phyloP scores from a whole-genome alignment of 371 early-diverging fungal species.

The Funneliformis caledonium region DNA sequence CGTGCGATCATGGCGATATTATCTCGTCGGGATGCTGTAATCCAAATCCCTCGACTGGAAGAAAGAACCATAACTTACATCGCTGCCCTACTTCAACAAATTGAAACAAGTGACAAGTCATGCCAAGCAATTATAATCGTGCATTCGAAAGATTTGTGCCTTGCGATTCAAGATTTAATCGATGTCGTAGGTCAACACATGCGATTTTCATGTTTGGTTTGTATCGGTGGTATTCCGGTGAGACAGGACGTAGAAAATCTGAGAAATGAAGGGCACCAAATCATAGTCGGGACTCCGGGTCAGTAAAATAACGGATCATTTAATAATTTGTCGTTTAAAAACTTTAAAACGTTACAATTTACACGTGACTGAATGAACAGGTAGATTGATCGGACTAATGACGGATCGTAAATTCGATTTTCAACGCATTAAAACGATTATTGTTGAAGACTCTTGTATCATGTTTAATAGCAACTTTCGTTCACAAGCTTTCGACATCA shows the following conservation, averaged over 20 bases:
- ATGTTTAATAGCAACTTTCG: constrained; percentile 29
- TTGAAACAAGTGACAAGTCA: neutral
- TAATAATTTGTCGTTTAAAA: neutral
- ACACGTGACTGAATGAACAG: constrained; percentile 8
- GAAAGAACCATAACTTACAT: constrained; percentile 21
- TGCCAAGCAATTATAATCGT: constrained; percentile 34
- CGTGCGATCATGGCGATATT: constrained; percentile 14
- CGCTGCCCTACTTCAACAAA: constrained; percentile 27
- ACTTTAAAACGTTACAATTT: neutral
- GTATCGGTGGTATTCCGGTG: constrained; percentile 12
- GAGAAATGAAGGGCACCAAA: constrained; percentile 25
- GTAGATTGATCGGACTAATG: constrained; percentile 17
- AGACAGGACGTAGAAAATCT: constrained; percentile 10
- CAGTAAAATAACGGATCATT: neutral
- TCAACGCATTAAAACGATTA: constrained; percentile 6
- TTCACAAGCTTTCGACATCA: constrained; percentile 24
- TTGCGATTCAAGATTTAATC: constrained; percentile 24
- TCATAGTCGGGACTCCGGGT: constrained; percentile 35
- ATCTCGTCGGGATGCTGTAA: constrained; percentile 13
- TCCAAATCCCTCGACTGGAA: constrained; percentile 29
- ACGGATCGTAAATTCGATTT: constrained; percentile 1
- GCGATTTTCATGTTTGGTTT: constrained; percentile 9
- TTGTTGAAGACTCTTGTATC: constrained; percentile 37
- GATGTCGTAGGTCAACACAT: neutral
- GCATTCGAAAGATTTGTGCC: constrained; percentile 27